Percentiles rank a stretch among this genome's conserved stretches.
phyloP scores from a whole-genome alignment of 768 basidiomycete species.

The Russula emetica region DNA sequence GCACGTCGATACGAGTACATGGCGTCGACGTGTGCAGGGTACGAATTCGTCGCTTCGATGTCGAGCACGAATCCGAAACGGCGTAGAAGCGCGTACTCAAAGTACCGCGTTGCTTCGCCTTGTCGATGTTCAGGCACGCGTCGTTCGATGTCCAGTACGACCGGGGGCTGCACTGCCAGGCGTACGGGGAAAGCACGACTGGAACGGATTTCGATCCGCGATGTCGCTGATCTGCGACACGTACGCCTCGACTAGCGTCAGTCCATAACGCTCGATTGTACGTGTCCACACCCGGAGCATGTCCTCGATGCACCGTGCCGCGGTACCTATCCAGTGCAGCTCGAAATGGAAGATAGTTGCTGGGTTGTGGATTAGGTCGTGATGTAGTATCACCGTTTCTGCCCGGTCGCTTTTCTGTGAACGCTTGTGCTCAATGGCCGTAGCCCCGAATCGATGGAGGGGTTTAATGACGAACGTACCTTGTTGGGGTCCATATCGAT shows the following conservation, averaged over 20 bases:
- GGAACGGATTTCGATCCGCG: conserved; percentile 80
- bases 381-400: conserved; percentile 82
- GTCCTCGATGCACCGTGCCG: conserved; percentile 88
- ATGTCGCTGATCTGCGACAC: conserved; percentile 90
- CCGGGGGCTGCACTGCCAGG: conserved; percentile 71
- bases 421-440: background rate
- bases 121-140: conserved; percentile 65
- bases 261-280: conserved; percentile 80
- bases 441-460: no score
- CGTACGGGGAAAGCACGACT: conserved; percentile 83
- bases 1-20: conserved; percentile 85
- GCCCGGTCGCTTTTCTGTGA: conserved; percentile 82
- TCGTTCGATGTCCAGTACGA: conserved; percentile 60
- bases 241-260: conserved; percentile 90
- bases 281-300: conserved; percentile 76
- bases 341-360: conserved; percentile 96
- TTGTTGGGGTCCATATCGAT: conserved; percentile 81
- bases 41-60: conserved; percentile 71
- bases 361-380: conserved; percentile 94
- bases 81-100: conserved; percentile 73
- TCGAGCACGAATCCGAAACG: conserved; percentile 81
- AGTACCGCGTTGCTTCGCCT: conserved; percentile 53
- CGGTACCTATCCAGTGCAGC: conserved; percentile 94
- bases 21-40: conserved; percentile 78
- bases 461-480: conserved; percentile 36